Conservation (phyloP, 805 yeast species). For the Metschnikowia reukaufii region DNA sequence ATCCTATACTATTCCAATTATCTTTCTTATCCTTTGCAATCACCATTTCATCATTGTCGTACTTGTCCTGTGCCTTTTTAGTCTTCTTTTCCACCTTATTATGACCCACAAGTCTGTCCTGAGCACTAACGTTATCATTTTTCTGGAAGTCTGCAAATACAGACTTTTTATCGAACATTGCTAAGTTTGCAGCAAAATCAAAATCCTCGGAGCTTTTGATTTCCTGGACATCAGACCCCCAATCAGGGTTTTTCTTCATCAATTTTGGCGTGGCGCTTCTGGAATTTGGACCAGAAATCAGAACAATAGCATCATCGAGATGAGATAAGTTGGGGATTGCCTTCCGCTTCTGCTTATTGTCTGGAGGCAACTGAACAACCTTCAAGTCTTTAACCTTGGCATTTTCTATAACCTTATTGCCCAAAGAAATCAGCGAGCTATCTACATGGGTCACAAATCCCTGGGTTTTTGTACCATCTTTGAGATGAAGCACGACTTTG, state of each 20-base stretch:
- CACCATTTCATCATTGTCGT: constrained; percentile 75
- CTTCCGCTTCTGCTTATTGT: constrained; percentile 19
- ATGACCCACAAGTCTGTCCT: constrained; percentile 69
- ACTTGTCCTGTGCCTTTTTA: constrained; percentile 51
- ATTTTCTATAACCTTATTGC: constrained; percentile 30
- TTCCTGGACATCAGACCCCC: constrained; percentile 48
- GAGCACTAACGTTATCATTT: constrained; percentile 59
- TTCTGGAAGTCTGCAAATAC: constrained; percentile 76
- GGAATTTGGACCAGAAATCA: constrained; percentile 16
- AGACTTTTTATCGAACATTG: constrained; percentile 74
- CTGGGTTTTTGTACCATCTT: constrained; percentile 36
- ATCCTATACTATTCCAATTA: constrained; percentile 53
- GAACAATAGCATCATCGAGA: constrained; percentile 32
- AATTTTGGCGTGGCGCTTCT: constrained; percentile 16
- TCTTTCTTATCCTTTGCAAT: constrained; percentile 44
- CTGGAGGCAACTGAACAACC: constrained; percentile 52
- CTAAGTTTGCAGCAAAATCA: constrained; percentile 80
- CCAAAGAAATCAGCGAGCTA: constrained; percentile 26
- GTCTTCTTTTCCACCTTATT: constrained; percentile 51
- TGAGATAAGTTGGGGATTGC: neutral
- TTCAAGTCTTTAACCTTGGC: constrained; percentile 51
- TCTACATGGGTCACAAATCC: constrained; percentile 39
- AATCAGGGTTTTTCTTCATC: constrained; percentile 33
- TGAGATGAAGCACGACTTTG: constrained; percentile 38
- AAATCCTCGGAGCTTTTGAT: constrained; percentile 61